These are phyloP conservation scores for Poa annua DNA, from an alignment of 176 grass and related monocot species.

Conservation along the genomic window DNA sequence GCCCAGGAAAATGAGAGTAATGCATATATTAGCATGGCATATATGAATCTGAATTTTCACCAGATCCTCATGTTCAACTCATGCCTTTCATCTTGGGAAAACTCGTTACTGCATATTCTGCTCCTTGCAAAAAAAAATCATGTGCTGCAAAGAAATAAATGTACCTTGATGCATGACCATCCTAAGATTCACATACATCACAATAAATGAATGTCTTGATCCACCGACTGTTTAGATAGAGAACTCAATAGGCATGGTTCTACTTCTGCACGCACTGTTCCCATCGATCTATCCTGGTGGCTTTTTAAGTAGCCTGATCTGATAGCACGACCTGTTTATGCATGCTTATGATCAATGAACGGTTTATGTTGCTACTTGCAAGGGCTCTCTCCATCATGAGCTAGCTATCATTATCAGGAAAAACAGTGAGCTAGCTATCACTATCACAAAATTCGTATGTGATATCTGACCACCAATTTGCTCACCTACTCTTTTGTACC, in stretches of 20 bases:
- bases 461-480: neutral
- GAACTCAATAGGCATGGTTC: neutral
- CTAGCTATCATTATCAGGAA: neutral
- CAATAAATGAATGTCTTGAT: constrained; percentile 43
- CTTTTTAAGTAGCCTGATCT: neutral
- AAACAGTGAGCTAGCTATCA: neutral
- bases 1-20: no score
- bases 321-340: neutral
- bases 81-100: neutral
- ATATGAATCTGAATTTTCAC: neutral
- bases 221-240: constrained; percentile 50
- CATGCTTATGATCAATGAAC: neutral
- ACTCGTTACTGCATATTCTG: neutral
- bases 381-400: neutral
- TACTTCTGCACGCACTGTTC: neutral
- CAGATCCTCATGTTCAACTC: neutral
- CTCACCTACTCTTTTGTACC: neutral
- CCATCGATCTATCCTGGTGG: neutral
- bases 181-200: constrained; percentile 31
- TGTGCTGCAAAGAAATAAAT: neutral
- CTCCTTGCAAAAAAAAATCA: neutral
- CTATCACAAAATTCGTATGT: neutral
- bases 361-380: neutral
- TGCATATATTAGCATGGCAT: neutral
- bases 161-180: constrained; percentile 13